These are phyloP conservation scores for Neurospora sp. DNA, from an alignment of 2,329 filamentous ascomycete genomes.

Conservation along the genomic window DNA sequence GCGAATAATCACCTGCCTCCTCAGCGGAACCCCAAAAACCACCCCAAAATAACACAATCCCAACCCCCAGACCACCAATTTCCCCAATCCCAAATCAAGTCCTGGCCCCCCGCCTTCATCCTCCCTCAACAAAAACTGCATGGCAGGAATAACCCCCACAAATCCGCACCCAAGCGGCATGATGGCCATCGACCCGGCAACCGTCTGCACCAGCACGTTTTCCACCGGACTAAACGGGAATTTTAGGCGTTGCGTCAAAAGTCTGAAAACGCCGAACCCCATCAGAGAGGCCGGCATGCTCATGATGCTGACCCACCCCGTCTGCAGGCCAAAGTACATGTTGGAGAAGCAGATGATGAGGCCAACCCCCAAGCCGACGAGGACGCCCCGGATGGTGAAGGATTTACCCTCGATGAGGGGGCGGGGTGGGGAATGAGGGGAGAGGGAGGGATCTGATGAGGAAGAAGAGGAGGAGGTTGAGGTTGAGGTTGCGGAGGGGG, in stretches of 20 bases:
- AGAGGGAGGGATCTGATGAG: background rate
- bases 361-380: slow-evolving; percentile 74
- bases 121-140: slow-evolving; percentile 72
- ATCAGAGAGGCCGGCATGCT: slow-evolving; percentile 92
- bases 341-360: slow-evolving; percentile 92
- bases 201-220: slow-evolving; percentile 93
- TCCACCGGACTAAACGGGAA: slow-evolving; percentile 80
- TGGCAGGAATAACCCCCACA: slow-evolving; percentile 79
- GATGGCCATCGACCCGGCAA: slow-evolving; percentile 88
- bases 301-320: slow-evolving; percentile 61
- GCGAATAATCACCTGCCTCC: slow-evolving; percentile 83
- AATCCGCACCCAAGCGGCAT: slow-evolving; percentile 96
- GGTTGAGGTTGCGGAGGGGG: background rate
- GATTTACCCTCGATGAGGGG: slow-evolving; percentile 41
- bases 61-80: slow-evolving; percentile 80
- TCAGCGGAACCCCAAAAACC: slow-evolving; percentile 86
- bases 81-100: slow-evolving; percentile 60
- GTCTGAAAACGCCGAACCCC: slow-evolving; percentile 88
- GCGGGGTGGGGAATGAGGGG: background rate
- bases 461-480: background rate
- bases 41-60: slow-evolving; percentile 96
- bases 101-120: slow-evolving; percentile 59
- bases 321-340: slow-evolving; percentile 95
- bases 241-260: slow-evolving; percentile 59
- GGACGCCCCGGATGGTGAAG: slow-evolving; percentile 75